Evolutionary conservation across 2,329 filamentous ascomycete genomes (phyloP).

Genomic region (Ascochyta lentis): DNA sequence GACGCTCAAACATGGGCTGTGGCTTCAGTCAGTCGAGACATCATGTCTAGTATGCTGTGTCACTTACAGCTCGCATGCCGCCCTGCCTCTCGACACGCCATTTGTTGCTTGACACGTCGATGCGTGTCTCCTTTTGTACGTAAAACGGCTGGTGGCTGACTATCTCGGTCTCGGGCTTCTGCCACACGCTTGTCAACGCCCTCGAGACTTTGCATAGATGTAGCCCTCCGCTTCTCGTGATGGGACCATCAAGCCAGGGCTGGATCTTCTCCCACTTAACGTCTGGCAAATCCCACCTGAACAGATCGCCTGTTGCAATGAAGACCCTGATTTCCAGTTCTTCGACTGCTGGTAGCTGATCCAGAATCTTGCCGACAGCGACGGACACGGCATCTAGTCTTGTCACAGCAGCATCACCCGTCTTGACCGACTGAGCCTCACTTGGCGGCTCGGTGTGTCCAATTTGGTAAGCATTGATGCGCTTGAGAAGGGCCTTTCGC

Average conservation of each 20-base stretch:
- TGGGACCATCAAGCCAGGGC: conserved; percentile 35
- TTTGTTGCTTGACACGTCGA: background rate
- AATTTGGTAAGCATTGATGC: conserved; percentile 15
- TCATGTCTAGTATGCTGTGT: background rate
- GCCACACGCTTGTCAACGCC: conserved; percentile 23
- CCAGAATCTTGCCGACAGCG: conserved; percentile 30
- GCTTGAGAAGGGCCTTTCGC: conserved; percentile 15
- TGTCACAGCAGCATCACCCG: background rate
- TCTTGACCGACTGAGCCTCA: background rate
- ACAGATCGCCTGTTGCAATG: conserved; percentile 27
- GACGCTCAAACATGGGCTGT: conserved; percentile 19
- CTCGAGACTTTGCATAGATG: conserved; percentile 28
- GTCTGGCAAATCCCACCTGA: conserved; percentile 39
- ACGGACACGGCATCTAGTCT: conserved; percentile 27
- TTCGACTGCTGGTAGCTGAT: conserved; percentile 33
- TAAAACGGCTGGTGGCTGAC: conserved; percentile 24
- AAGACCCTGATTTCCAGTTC: conserved; percentile 34
- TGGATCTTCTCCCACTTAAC: conserved; percentile 32
- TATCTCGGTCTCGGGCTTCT: conserved; percentile 3
- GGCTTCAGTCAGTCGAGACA: background rate
- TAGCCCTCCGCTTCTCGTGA: conserved; percentile 10
- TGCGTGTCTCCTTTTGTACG: conserved; percentile 32
- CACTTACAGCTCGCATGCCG: conserved; percentile 27
- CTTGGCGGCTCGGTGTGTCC: conserved; percentile 11
- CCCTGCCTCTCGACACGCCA: conserved; percentile 28